phyloP scores from a whole-genome alignment of 2,329 filamentous ascomycete species.

The Claviceps purpurea region DNA sequence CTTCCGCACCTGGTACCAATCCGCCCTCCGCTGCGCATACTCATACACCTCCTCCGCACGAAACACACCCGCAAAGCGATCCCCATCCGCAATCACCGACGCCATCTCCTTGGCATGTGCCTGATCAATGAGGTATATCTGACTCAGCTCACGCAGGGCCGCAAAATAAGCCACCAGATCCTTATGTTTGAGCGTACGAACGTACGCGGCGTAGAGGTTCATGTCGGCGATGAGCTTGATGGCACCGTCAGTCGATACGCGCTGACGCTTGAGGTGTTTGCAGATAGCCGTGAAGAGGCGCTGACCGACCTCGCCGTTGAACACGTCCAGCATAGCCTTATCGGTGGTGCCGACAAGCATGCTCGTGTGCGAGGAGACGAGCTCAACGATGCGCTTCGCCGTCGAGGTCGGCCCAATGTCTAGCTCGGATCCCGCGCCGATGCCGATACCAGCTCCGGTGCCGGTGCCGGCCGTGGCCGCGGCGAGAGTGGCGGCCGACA shows the following conservation, averaged over 20 bases:
- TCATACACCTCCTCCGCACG: conserved; percentile 94
- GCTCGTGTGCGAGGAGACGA: conserved; percentile 76
- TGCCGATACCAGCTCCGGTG: conserved; percentile 16
- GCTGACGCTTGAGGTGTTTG: conserved; percentile 95
- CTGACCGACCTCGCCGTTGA: conserved; percentile 93
- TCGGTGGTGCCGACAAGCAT: conserved; percentile 94
- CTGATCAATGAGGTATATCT: conserved; percentile 87
- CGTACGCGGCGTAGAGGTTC: conserved; percentile 82
- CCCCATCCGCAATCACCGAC: conserved; percentile 80
- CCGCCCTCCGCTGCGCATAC: conserved; percentile 83
- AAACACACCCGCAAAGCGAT: conserved; percentile 85
- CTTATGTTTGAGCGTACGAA: conserved; percentile 67
- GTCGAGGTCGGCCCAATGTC: conserved; percentile 61
- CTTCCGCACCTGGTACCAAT: conserved; percentile 84
- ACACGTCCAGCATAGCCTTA: conserved; percentile 96
- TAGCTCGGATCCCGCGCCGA: conserved; percentile 21
- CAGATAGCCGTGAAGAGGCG: conserved; percentile 84
- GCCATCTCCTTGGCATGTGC: conserved; percentile 85
- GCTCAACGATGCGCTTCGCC: conserved; percentile 65
- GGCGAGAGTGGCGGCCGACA: conserved; percentile 4
- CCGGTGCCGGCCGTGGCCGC: conserved; percentile 7
- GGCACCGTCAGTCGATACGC: conserved; percentile 78
- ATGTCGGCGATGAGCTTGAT: conserved; percentile 93
- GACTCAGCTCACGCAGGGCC: conserved; percentile 79
- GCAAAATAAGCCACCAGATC: conserved; percentile 83